Base-by-base conservation (phyloP, 768 basidiomycete genomes). In the Pleurotus cornucopiae region DNA sequence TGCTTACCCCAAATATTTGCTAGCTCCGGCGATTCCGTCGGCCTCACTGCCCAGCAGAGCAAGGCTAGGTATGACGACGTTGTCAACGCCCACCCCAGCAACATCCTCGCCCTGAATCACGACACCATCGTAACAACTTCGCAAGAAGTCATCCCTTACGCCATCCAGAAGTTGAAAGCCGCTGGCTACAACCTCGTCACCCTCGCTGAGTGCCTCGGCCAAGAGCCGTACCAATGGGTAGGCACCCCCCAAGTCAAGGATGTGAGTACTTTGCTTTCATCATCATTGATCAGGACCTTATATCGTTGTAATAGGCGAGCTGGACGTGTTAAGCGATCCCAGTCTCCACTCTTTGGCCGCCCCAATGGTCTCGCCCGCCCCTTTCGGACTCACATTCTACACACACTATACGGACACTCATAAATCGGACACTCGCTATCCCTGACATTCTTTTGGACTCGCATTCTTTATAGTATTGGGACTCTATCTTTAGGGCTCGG, bases 151-250 rank as follows among this genome's bases (percentile, higher is more conserved):
- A 64, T 76, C 23, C 76, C 74, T 2, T 71, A 67, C 45, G 73
- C 67, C 11, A 73, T 77, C 56, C 18, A 61, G 44, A 67, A 67
- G 47, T 57, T 77, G 46, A 63, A 71, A 51, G 64, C 59, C 0
- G 74, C 74, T 16, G 73, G 74, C 6, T 77, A 76, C 57, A 64
- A 61, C n/a, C 70, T 78, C 14, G 75, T 78, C 34, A 72, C 71
- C 39, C 57, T 77, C 34, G 64, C 76, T 37, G 73, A 76, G 52
- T 78, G 75, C 60, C 63, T 75, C 1, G 71, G 72, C 1, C 57
- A 72, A 4, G 61, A 65, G 1, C 64, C 76, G 2, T 79, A 79
- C 63, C 70, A 71, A 41, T 52, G 51, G 51, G 51, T 52, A n/a
- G 51, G 51, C 26, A 21, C 37, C 2, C 51, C 51, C 14, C 51